phyloP scores from a whole-genome alignment of 2,329 filamentous ascomycete species.

The Colletotrichum cordylinicola region DNA sequence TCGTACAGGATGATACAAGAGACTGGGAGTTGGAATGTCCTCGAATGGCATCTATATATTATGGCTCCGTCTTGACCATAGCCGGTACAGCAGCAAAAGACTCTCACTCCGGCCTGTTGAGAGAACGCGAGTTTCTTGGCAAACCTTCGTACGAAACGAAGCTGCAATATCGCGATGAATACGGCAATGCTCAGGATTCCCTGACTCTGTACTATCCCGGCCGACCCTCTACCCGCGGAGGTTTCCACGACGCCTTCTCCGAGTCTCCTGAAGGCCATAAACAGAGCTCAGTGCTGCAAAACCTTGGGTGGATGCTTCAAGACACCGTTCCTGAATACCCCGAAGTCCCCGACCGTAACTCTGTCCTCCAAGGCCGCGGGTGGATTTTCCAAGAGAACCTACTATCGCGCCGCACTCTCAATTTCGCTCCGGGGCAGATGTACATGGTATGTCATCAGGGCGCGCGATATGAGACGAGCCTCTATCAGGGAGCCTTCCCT shows the following conservation, averaged over 20 bases:
- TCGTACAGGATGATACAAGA: background rate
- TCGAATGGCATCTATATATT: background rate
- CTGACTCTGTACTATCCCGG: background rate
- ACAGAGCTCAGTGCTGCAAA: background rate
- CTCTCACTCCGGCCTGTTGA: background rate
- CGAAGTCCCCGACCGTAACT: background rate
- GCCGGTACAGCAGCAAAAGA: background rate
- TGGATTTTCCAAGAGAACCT: background rate
- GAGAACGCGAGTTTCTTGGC: background rate
- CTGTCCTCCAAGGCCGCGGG: background rate
- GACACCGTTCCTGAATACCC: background rate
- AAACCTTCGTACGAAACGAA: background rate
- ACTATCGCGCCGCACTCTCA: background rate
- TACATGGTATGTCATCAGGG: background rate
- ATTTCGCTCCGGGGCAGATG: background rate
- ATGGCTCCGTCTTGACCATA: background rate
- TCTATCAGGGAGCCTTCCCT: background rate
- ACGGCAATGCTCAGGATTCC: background rate
- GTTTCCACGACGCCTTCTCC: background rate
- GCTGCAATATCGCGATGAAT: background rate
- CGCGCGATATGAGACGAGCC: background rate
- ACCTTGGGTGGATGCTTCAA: background rate
- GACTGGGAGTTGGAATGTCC: background rate
- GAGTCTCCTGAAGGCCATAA: background rate
- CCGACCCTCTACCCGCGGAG: background rate